phyloP scores from a whole-genome alignment of 2,329 filamentous ascomycete species.

The Ascocoryne sarcoides region DNA sequence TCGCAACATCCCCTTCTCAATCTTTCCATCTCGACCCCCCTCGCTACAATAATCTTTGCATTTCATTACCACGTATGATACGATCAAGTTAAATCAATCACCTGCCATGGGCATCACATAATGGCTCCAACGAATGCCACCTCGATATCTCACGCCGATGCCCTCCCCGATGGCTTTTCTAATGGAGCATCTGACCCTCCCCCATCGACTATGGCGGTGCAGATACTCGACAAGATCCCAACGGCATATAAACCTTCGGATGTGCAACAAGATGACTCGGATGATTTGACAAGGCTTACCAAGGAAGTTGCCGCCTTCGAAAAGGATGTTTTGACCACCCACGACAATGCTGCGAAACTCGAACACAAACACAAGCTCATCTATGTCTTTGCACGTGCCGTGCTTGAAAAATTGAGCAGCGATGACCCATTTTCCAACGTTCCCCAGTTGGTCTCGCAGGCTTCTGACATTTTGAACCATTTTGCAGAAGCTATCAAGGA shows the following conservation, averaged over 20 bases:
- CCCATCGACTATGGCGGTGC: conserved; percentile 78
- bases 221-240: conserved; percentile 75
- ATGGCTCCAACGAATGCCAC: conserved; percentile 18
- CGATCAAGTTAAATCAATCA: too few relatives aligned
- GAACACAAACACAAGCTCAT: conserved; percentile 79
- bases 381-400: conserved; percentile 72
- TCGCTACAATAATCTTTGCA: too few relatives aligned
- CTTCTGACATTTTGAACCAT: conserved; percentile 67
- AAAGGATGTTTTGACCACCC: conserved; percentile 39
- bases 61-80: too few relatives aligned
- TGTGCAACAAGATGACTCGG: conserved; percentile 58
- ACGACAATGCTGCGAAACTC: conserved; percentile 53
- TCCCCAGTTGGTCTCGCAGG: conserved; percentile 47
- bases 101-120: conserved; percentile 15
- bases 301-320: conserved; percentile 50
- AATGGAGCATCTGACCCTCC: conserved; percentile 32
- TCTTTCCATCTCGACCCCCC: too few relatives aligned
- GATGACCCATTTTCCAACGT: conserved; percentile 58
- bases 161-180: conserved; percentile 8
- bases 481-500: conserved; percentile 67
- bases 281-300: conserved; percentile 66
- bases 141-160: conserved; percentile 1
- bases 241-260: conserved; percentile 46
- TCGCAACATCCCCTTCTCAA: conserved; percentile 2
- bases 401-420: conserved; percentile 56